Evolutionary conservation across 805 yeast species (phyloP), one percentile per base, ranked within the genome.

Genomic region (Candida ovalis): DNA sequence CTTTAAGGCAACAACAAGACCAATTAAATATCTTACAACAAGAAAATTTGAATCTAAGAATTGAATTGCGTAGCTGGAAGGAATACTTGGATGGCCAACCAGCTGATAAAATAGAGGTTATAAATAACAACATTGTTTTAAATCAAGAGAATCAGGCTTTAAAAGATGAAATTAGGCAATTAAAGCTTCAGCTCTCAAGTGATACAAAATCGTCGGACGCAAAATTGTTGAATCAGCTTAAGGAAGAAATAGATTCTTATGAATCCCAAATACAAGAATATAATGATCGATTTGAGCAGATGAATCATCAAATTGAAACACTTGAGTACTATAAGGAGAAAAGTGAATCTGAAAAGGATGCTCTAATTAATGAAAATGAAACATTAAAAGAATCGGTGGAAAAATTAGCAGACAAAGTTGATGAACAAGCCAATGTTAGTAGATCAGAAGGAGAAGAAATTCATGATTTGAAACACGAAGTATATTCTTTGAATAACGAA

Each of bases 41-140:
- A 15, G 79, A 76, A 37, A 76, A 76, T 48, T 65, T 71, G 51
- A 71, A 73, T 48, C 59, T 76, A 49, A 68, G 71, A 53, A 69
- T 75, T 24, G 72, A 74, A 53, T 58, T 75, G 35, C 66, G 69
- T 10, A 68, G 76, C 0, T 59, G 73, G 44, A 67, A 68, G 36
- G 62, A 67, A 49, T 65, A 63, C 40, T 58, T 73, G 35, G 69
- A 68, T 41, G 70, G 66, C n/a, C 63, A 75, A n/a, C 79, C 80
- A 0, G 62, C 59, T 35, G 76, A 73, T 46, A 68, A 71, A 30
- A 54, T 60, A 1, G 70, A 68, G 5, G 46, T 75, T 44, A 62
- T 74, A 18, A 61, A 61, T 44, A 63, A 66, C 40, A 74, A 73
- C 44, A 59, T 71, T 17, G 64, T 63, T 8, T 54, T 71, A 44